Base-by-base conservation (phyloP, 164 flowering plant species). In the Nymphaea thermarum region DNA sequence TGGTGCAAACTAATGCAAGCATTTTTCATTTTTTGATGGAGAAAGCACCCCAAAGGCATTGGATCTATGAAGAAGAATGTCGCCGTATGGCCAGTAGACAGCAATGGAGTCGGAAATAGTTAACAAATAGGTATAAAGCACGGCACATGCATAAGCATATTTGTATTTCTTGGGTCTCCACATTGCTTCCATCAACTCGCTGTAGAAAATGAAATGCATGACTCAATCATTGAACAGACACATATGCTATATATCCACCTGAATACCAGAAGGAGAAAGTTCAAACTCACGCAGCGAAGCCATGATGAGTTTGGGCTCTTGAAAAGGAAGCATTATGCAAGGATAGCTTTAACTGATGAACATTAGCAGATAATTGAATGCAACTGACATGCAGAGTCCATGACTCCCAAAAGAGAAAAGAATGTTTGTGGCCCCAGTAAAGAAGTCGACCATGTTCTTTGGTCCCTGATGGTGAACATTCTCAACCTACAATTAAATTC, bases 1-100 rank as follows among this genome's bases (percentile, higher is more conserved):
- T 69, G 71, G 47, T 69, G 71, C 25, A 69, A n/a, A 43, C 63
- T 69, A 12, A 69, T 63, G 60, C 66, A 63, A 16, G 47, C 71
- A 42, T 63, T 63, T 47, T 63, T 63, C 36, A 42, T 41, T 25
- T 25, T 63, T 63, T 5, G 61, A 62, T 11, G 59, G 66, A 8
- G 71, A 66, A n/a, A 69, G 18, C 15, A 69, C 66, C 3, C 59
- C 66, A 16, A 69, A 69, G 6, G 71, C 71, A 47, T 69, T 69
- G n/a, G 71, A 62, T 12, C 44, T 65, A 44, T 63, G 66, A 4
- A 69, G 45, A 14, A 69, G 71, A 44, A 44, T 47, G 61, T 69
- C 71, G n/a, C 71, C 71, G 53, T 62, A 69, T 17, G 71, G 66
- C 71, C 71, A 69, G 66, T 69, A 69, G 42, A 69, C 71, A 3